Conservation (phyloP, 768 basidiomycete genomes). For the Termitomyces sp. region DNA sequence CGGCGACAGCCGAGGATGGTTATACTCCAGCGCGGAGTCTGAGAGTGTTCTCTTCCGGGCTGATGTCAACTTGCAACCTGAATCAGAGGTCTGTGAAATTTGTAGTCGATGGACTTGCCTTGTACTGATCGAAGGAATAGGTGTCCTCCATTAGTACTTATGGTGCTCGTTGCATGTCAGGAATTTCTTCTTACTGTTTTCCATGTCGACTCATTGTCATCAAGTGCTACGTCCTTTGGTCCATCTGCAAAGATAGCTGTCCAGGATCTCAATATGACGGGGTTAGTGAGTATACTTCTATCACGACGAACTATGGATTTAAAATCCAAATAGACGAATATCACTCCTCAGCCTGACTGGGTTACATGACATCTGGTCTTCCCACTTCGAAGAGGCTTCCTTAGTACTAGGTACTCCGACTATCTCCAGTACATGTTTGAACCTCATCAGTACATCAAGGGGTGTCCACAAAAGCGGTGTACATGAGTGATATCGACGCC, state of each 20-base stretch:
- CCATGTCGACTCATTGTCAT: neutral
- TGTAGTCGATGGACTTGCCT: neutral
- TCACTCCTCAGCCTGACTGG: conserved; percentile 33
- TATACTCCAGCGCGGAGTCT: conserved; percentile 30
- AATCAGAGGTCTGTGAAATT: conserved; percentile 29
- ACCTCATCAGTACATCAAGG: conserved; percentile 33
- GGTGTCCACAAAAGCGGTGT: conserved; percentile 46
- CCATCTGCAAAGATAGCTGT: conserved; percentile 48
- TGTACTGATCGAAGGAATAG: conserved; percentile 23
- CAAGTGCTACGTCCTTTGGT: conserved; percentile 57
- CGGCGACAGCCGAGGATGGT: conserved; percentile 55
- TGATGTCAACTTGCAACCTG: conserved; percentile 39
- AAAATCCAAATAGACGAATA: conserved; percentile 26
- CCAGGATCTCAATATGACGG: conserved; percentile 36
- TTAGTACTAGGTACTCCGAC: conserved; percentile 50
- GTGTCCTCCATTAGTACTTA: conserved; percentile 51
- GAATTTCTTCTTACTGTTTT: conserved; percentile 3
- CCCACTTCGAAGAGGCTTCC: conserved; percentile 44
- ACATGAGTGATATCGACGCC: conserved; percentile 48
- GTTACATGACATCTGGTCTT: conserved; percentile 55
- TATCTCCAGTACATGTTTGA: neutral
- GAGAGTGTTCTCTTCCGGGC: conserved; percentile 32
- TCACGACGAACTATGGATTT: conserved; percentile 8
- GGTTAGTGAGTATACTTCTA: conserved; percentile 29
- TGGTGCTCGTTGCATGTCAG: conserved; percentile 48